Evolutionary conservation across 2,329 filamentous ascomycete species (phyloP).

Genomic region (Penicillium glabrum): DNA sequence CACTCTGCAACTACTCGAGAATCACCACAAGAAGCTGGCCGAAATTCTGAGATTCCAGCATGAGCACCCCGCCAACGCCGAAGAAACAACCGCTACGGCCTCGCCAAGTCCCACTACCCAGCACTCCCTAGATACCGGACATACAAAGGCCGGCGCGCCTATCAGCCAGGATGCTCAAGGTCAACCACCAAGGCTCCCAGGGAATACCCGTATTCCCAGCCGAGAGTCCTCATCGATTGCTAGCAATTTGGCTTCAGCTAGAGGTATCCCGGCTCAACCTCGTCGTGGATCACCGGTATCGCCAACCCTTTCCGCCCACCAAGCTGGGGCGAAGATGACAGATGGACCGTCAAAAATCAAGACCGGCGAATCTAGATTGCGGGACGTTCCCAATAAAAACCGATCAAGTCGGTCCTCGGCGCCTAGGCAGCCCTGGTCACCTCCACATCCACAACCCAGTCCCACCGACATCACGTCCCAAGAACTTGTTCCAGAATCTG

Average conservation of each 20-base stretch:
- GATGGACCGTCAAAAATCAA: constrained; percentile 48
- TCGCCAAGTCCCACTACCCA: constrained; percentile 16
- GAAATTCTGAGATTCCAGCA: constrained; percentile 73
- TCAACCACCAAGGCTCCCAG: constrained; percentile 40
- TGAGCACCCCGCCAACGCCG: constrained; percentile 46
- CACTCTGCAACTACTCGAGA: constrained; percentile 79
- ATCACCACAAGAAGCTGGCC: constrained; percentile 82
- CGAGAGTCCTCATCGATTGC: constrained; percentile 82
- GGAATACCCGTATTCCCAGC: constrained; percentile 49
- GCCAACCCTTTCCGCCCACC: constrained; percentile 72
- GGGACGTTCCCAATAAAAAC: constrained; percentile 25
- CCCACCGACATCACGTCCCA: constrained; percentile 36
- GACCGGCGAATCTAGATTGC: constrained; percentile 30
- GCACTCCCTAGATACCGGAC: constrained; percentile 15
- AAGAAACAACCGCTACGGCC: constrained; percentile 7
- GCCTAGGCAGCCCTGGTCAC: constrained; percentile 35
- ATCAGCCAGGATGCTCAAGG: constrained; percentile 34
- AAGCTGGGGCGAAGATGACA: constrained; percentile 69
- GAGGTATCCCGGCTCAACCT: constrained; percentile 65
- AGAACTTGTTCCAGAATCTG: constrained; percentile 31
- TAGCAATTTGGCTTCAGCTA: constrained; percentile 80
- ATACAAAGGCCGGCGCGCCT: constrained; percentile 21
- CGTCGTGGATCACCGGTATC: constrained; percentile 65
- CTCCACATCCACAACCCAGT: constrained; percentile 33
- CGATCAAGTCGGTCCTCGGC: constrained; percentile 24